Evolutionary conservation across 2,329 filamentous ascomycete genomes (phyloP), one percentile per base, ranked within the genome.

Genomic region (Monosporascus sp.): DNA sequence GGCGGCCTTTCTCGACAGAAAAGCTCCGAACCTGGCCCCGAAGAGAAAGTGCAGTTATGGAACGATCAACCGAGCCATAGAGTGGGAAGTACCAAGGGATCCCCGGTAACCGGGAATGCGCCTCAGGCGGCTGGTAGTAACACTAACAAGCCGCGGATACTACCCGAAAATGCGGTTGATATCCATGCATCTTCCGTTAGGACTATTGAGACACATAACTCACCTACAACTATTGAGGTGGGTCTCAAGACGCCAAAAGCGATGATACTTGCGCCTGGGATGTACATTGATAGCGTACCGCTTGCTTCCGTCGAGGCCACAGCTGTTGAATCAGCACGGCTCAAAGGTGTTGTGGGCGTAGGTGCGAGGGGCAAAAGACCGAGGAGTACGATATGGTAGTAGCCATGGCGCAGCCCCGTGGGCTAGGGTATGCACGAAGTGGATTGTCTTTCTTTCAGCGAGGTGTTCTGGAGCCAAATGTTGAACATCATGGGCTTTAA

Each of bases 161-260:
- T 43, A 22, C 40, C 40, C 20, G 40, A 43, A 11, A 8, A 43
- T 1, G 5, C 9, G 26, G 19, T 20, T 40, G 19, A 9, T 22
- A 14, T 9, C 17, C 43, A 45, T 46, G 24, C 44, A 19, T 52
- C 58, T 17, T 49, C 52, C 7, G 19, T 50, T 24, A 22, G 14
- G 4, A 31, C 52, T 11, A 50, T 54, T 44, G 40, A 46, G 14
- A 56, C 41, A 16, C 41, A 41, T 16, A 41, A 46, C 5, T 37
- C 51, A n/a, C 49, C 57, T 7, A 54, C 24, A 20, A 48, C 16
- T 52, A 41, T 52, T 49, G 20, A 52, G 52, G 43, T 41, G 47
- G 17, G 41, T 58, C 14, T 57, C 56, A 24, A 50, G 3, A 63
- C 60, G 3, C 60, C 60, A 2, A 61, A 63, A 49, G 59, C 60